These are phyloP conservation scores for Nakazawaea anatomiae DNA, from an alignment of 805 yeast species.

Conservation along the genomic window DNA sequence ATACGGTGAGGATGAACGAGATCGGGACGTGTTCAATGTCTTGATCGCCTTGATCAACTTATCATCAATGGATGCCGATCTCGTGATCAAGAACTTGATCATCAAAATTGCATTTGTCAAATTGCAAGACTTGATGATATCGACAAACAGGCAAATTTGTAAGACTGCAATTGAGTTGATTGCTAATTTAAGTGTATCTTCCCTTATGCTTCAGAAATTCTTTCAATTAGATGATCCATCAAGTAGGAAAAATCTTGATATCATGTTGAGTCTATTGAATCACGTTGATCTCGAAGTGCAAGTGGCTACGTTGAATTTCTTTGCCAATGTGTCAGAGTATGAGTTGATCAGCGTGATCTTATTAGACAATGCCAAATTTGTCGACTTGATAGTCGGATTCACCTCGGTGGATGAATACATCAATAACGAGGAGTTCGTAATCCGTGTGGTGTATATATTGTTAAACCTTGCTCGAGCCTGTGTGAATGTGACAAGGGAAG, in stretches of 20 bases:
- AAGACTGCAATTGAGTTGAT: constrained; percentile 42
- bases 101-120: constrained; percentile 28
- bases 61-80: constrained; percentile 30
- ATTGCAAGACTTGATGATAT: constrained; percentile 27
- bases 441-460: constrained; percentile 19
- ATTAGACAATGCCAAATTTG: constrained; percentile 15
- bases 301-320: constrained; percentile 22
- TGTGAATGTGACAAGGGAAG: neutral
- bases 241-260: constrained; percentile 33
- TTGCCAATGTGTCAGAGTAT: constrained; percentile 22
- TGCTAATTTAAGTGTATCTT: constrained; percentile 35
- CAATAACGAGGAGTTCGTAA: constrained; percentile 9
- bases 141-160: constrained; percentile 35
- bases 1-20: constrained; percentile 31
- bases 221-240: constrained; percentile 43
- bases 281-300: constrained; percentile 35
- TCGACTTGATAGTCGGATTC: constrained; percentile 3
- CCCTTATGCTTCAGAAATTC: constrained; percentile 42
- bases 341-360: constrained; percentile 19
- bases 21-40: constrained; percentile 35
- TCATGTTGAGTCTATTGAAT: constrained; percentile 32
- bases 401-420: neutral
- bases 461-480: constrained; percentile 7
- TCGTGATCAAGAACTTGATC: constrained; percentile 26
- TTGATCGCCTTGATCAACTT: constrained; percentile 46